A percentile compares a stretch with the other conserved stretches of the same genome.
phyloP scores from a whole-genome alignment of 2,329 filamentous ascomycete genomes.

The Neurospora sp. region DNA sequence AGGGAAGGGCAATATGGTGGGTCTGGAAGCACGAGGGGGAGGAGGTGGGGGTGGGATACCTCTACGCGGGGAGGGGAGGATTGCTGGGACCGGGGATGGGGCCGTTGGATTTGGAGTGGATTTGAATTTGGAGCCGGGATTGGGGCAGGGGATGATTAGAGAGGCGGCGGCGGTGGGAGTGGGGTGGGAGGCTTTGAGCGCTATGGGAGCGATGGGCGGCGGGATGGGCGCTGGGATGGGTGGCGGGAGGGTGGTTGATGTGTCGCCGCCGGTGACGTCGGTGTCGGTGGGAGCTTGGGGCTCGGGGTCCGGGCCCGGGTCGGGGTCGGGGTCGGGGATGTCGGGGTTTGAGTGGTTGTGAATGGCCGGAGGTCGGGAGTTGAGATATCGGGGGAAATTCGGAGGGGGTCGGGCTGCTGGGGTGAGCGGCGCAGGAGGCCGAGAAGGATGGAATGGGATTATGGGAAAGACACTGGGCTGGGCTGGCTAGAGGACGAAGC shows the following conservation, averaged over 20 bases:
- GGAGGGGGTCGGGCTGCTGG: neutral
- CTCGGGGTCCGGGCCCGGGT: neutral
- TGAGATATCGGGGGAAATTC: no score
- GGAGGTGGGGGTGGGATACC: neutral
- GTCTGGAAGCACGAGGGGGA: neutral
- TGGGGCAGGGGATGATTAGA: rapidly evolving
- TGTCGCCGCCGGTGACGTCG: neutral
- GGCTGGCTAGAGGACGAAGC: neutral
- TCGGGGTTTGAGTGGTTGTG: neutral
- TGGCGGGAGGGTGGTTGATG: neutral
- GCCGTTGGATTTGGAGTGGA: neutral
- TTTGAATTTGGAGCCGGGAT: neutral
- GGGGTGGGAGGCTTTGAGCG: neutral
- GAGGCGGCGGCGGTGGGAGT: neutral
- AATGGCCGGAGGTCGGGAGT: no score
- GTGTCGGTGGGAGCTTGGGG: neutral
- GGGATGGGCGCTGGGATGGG: no score
- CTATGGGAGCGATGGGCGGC: neutral
- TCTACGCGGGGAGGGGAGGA: no score
- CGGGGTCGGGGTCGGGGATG: neutral
- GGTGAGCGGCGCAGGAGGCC: neutral
- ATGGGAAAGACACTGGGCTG: neutral
- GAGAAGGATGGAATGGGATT: neutral
- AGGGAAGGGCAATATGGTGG: neutral
- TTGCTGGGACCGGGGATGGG: neutral